phyloP scores from a whole-genome alignment of 768 basidiomycete species.

The Galerina sulciceps region DNA sequence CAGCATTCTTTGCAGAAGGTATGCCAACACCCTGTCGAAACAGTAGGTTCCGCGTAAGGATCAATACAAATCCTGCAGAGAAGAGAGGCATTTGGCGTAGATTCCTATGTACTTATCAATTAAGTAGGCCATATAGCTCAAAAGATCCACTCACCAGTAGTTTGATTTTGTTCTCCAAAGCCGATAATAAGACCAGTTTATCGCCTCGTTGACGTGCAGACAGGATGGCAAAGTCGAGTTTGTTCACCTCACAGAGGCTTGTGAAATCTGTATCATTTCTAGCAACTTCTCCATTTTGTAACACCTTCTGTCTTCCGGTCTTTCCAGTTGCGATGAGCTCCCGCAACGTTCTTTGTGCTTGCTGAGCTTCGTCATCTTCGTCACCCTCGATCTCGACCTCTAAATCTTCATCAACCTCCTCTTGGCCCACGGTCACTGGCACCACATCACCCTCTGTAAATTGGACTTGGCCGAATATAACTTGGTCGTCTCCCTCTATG shows the following conservation, averaged over 20 bases:
- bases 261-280: conserved; percentile 41
- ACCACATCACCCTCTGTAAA: conserved; percentile 79
- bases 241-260: conserved; percentile 46
- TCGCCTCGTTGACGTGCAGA: conserved; percentile 54
- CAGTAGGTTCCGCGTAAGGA: conserved; percentile 75
- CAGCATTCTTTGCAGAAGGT: conserved; percentile 84
- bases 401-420: conserved; percentile 38
- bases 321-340: conserved; percentile 61
- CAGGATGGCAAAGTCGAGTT: conserved; percentile 52
- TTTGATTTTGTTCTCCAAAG: conserved; percentile 66
- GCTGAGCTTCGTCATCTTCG: conserved; percentile 34
- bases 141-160: conserved; percentile 49
- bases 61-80: conserved; percentile 83
- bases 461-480: conserved; percentile 68
- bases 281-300: conserved; percentile 4
- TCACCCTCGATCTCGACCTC: conserved; percentile 49
- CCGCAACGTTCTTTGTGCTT: conserved; percentile 43
- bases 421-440: conserved; percentile 28
- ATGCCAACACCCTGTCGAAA: conserved; percentile 88
- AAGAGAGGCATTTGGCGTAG: conserved; percentile 41
- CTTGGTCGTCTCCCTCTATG: conserved; percentile 77
- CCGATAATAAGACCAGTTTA: conserved; percentile 48
- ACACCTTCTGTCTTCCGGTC: conserved; percentile 29
- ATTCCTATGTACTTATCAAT: conserved; percentile 41
- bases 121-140: neutral